Conservation (phyloP, 345 rosid species). For the Psidium guajava region DNA sequence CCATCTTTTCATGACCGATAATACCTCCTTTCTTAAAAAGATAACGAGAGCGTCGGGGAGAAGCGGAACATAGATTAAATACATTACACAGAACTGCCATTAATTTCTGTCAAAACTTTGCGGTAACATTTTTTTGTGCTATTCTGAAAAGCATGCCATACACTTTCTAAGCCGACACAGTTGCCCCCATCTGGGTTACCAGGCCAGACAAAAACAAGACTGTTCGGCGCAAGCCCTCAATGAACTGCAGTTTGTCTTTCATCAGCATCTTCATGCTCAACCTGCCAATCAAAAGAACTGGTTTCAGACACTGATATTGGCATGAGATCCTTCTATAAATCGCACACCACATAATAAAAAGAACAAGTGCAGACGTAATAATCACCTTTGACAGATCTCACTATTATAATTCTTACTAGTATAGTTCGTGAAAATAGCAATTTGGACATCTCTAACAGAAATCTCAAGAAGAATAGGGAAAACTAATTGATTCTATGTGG, state of each 20-base stretch:
- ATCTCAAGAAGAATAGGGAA: neutral
- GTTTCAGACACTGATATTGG: neutral
- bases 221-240: neutral
- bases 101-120: neutral
- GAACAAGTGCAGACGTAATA: neutral
- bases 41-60: neutral
- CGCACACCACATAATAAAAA: neutral
- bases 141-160: neutral
- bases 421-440: neutral
- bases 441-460: neutral
- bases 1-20: neutral
- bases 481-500: neutral
- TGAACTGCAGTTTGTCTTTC: constrained; percentile 26
- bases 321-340: neutral
- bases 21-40: neutral
- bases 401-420: neutral
- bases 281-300: constrained; percentile 18
- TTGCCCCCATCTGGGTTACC: neutral
- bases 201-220: neutral
- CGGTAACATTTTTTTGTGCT: neutral
- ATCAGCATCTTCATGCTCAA: constrained; percentile 45
- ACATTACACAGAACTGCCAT: neutral
- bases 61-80: neutral
- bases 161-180: neutral
- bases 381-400: neutral